Percentiles rank a stretch among this genome's conserved stretches.
These are phyloP conservation scores for Teunomyces aglyptinius DNA, from an alignment of 805 yeast genomes.

Conservation along the genomic window DNA sequence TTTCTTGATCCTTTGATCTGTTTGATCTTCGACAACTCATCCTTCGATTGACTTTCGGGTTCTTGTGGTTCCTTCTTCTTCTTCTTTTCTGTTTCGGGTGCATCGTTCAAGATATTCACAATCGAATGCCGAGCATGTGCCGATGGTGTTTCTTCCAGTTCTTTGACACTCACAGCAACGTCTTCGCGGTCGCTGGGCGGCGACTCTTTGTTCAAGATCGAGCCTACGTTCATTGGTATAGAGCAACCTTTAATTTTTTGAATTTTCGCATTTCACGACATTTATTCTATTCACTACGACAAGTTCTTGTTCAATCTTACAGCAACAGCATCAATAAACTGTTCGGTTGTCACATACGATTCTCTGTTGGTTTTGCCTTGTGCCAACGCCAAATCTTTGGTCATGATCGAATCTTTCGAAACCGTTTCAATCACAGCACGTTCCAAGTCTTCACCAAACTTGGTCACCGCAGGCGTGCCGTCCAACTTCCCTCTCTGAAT, in stretches of 20 bases:
- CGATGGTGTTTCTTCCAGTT: slow-evolving; percentile 10
- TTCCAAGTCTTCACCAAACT: slow-evolving; percentile 66
- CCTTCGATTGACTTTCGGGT: slow-evolving; percentile 8
- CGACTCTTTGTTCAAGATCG: slow-evolving; percentile 35
- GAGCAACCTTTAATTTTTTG: no score
- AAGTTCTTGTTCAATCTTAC: slow-evolving; percentile 46
- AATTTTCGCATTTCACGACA: no score
- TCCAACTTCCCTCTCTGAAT: slow-evolving; percentile 80
- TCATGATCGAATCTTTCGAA: slow-evolving; percentile 72
- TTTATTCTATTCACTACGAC: slow-evolving; percentile 7
- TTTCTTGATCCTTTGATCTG: slow-evolving; percentile 31
- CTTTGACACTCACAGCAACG: background rate
- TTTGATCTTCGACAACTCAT: slow-evolving; percentile 27
- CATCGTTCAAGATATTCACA: slow-evolving; percentile 27
- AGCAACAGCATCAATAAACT: slow-evolving; percentile 76
- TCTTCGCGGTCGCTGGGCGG: slow-evolving; percentile 22
- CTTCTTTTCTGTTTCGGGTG: slow-evolving; percentile 16
- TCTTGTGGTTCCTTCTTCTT: slow-evolving; percentile 28
- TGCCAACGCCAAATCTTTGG: slow-evolving; percentile 78
- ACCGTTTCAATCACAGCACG: slow-evolving; percentile 70
- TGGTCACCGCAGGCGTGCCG: slow-evolving; percentile 64
- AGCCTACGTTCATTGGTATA: slow-evolving; percentile 44
- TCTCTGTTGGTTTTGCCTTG: slow-evolving; percentile 60
- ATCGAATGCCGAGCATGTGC: slow-evolving; percentile 27
- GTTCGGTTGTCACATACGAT: slow-evolving; percentile 69